Base-by-base conservation (phyloP, 106 monocot species). In the Alisma plantagoaquatica region DNA sequence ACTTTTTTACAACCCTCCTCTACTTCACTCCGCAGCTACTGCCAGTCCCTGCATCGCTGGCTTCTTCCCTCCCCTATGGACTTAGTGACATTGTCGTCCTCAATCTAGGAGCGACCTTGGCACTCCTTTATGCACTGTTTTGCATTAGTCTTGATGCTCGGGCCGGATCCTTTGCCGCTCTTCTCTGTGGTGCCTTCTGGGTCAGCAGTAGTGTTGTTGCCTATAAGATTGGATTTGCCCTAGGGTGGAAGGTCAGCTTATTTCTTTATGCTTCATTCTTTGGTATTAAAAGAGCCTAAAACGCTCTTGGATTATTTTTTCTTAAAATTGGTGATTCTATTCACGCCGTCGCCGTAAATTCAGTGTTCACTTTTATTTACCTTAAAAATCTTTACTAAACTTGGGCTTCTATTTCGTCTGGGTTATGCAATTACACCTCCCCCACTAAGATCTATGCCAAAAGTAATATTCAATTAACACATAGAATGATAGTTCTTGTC, bases 1-100 rank as follows among this genome's bases (percentile, higher is more conserved):
- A 90, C 76, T 72, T 99, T 70, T 90, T 62, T 72, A 77, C 78
- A 23, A 43, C 70, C 9, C 79, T 85, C 48, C 19, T 98, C 33
- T 69, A 90, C 65, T 90, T 79, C 63, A 81, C 76, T 28, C 70
- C 77, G 6, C 57, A 80, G 14, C 27, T 78, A 7, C 12, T 87
- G 49, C 55, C 11, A 49, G 50, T 78, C 21, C 25, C 67, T 22
- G 12, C 55, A 4, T 19, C 32, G 3, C 20, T 61, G 23, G 51
- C 18, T 22, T 20, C 55, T 68, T 38, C 66, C 4, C 31, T 72
- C 26, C 33, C 31, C 15, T 20, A 53, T 30, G 46, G 16, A 22
- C 30, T 41, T 0, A 49, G 41, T 38, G 23, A 16, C n/a, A 59
- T 20, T 9, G 15, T 90, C 59, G 46, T 23, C 49, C 23, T 80